Evolutionary conservation across 1,284 basidiomycete genomes (phyloP).

Genomic region (Austroboletus rostrupii): DNA sequence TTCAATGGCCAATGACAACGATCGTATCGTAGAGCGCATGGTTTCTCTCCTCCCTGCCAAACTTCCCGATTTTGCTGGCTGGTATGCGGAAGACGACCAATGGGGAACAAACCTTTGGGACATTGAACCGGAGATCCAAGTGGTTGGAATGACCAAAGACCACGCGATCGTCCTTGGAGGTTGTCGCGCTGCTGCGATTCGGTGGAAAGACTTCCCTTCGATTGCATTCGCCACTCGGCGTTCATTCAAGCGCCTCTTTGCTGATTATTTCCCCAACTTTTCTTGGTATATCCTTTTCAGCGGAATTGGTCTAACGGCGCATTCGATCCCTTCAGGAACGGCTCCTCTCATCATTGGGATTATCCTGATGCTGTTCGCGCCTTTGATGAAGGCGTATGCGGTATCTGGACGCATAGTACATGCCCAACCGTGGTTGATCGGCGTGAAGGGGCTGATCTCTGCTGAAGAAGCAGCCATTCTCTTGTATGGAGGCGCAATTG

Average conservation of each 20-base stretch:
- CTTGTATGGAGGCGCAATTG: constrained; percentile 17
- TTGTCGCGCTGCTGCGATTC: constrained; percentile 23
- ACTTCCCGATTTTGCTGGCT: constrained; percentile 4
- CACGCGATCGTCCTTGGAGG: constrained; percentile 26
- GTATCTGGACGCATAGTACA: constrained; percentile 19
- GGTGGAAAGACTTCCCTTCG: constrained; percentile 25
- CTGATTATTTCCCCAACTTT: constrained; percentile 5
- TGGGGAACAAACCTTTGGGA: constrained; percentile 26
- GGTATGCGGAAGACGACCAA: constrained; percentile 22
- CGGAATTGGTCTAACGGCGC: neutral
- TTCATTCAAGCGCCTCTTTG: constrained; percentile 18
- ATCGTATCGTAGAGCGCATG: constrained; percentile 26
- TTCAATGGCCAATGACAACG: constrained; percentile 28
- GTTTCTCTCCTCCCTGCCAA: constrained; percentile 17
- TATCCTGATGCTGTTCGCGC: constrained; percentile 19
- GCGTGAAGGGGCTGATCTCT: constrained; percentile 25
- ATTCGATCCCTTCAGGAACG: neutral
- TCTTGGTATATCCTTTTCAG: constrained; percentile 6
- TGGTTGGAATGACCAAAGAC: constrained; percentile 21
- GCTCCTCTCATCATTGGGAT: constrained; percentile 3
- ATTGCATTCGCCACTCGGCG: constrained; percentile 16
- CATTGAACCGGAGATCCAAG: constrained; percentile 23
- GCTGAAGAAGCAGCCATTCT: constrained; percentile 17
- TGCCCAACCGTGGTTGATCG: constrained; percentile 26
- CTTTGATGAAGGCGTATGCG: constrained; percentile 14